These are phyloP conservation scores for Talaromyces sp. DNA, from an alignment of 2,329 filamentous ascomycete species.

Conservation along the genomic window DNA sequence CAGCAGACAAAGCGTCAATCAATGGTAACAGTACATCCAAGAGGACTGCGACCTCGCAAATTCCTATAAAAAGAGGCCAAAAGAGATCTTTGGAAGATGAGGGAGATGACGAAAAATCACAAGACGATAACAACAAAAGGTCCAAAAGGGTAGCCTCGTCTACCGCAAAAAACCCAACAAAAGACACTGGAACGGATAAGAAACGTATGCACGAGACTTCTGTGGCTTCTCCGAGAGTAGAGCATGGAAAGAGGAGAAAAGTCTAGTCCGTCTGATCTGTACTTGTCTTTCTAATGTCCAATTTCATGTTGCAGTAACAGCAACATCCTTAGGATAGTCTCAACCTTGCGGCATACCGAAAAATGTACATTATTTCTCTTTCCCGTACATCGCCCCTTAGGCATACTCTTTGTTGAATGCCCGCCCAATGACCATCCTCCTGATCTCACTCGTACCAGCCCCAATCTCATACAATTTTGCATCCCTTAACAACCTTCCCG, in stretches of 20 bases:
- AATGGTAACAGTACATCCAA: not conserved
- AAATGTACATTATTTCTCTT: too few species aligned
- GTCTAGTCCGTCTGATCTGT: not conserved
- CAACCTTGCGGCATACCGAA: too few species aligned
- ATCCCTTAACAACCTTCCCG: slow-evolving; percentile 75
- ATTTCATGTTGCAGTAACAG: not conserved
- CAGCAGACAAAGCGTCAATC: not conserved
- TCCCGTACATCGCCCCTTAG: slow-evolving; percentile 3
- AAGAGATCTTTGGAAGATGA: not conserved
- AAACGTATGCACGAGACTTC: slow-evolving; percentile 1
- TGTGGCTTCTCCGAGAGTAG: not conserved
- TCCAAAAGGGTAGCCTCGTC: slow-evolving; percentile 14
- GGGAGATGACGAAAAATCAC: not conserved
- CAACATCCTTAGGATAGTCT: too few species aligned
- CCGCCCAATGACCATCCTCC: slow-evolving; percentile 89
- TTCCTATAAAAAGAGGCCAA: not conserved
- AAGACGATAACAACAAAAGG: slow-evolving; percentile 5
- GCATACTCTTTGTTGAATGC: slow-evolving; percentile 84
- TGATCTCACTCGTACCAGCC: slow-evolving; percentile 89
- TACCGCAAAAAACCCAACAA: not conserved
- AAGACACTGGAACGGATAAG: not conserved
- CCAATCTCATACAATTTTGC: slow-evolving; percentile 92
- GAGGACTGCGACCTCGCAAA: not conserved
- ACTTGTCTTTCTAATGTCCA: not conserved
- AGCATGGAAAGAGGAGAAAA: slow-evolving; percentile 8